Percentiles rank a stretch among this genome's conserved stretches.
These are phyloP conservation scores for Solanum clarkiae DNA, from an alignment of 257 asterid genomes.

Conservation along the genomic window DNA sequence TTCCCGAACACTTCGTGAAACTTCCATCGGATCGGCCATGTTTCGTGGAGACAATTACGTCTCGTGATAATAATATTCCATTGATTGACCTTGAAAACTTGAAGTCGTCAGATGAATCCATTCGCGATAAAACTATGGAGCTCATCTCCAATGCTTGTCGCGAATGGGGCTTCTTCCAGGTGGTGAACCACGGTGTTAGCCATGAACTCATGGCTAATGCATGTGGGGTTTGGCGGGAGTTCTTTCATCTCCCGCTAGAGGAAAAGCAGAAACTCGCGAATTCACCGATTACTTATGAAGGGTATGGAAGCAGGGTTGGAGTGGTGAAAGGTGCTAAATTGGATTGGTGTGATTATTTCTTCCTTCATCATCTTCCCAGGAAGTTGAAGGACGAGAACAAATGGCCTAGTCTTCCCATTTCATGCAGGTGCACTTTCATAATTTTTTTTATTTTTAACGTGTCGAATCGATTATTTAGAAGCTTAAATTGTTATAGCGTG, in stretches of 20 bases:
- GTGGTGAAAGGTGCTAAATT: conserved; percentile 47
- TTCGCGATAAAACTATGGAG: conserved; percentile 14
- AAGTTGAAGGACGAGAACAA: conserved; percentile 37
- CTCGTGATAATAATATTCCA: conserved; percentile 8
- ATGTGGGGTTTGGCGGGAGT: conserved; percentile 61
- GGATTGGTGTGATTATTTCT: conserved; percentile 94
- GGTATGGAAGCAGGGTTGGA: conserved; percentile 86
- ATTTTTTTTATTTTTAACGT: not conserved
- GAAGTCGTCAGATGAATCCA: conserved; percentile 15
- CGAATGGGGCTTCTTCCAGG: conserved; percentile 94
- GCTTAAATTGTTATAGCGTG: not conserved
- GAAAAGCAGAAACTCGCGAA: conserved; percentile 62
- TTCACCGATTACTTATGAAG: conserved; percentile 68
- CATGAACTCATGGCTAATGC: conserved; percentile 32
- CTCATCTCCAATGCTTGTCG: conserved; percentile 48
- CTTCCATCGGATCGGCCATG: conserved; percentile 46
- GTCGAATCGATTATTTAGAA: fast-evolving
- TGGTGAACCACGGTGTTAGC: conserved; percentile 71
- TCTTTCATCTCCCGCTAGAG: conserved; percentile 55
- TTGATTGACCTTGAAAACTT: conserved; percentile 45
- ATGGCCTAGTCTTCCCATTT: conserved; percentile 63
- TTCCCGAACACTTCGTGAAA: conserved; percentile 71
- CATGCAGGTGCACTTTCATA: conserved; percentile 2
- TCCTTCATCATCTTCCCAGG: conserved; percentile 48
- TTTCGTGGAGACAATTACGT: not conserved